These are phyloP conservation scores for Diversispora epigaea DNA, from an alignment of 192 early-diverging fungal genomes.

Conservation along the genomic window DNA sequence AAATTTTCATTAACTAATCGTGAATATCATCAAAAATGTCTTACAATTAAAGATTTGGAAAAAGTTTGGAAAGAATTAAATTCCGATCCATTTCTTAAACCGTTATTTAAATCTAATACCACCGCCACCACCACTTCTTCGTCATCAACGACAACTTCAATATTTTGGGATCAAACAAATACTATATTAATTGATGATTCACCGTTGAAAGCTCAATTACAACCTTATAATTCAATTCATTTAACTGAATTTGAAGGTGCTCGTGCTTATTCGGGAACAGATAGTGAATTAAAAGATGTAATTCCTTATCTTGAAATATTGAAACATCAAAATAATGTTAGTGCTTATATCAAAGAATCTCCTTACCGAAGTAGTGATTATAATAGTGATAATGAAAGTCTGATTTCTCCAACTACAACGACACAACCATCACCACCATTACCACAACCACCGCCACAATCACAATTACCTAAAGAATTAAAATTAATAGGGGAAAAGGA, in stretches of 20 bases:
- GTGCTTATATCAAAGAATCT: constrained; percentile 41
- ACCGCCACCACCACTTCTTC: too few species aligned
- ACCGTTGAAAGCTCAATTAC: constrained; percentile 45
- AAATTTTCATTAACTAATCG: constrained; percentile 44
- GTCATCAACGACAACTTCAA: not conserved
- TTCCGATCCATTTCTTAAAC: not conserved
- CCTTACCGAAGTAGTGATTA: constrained; percentile 35
- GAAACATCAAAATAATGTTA: constrained; percentile 43
- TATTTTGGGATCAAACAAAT: constrained; percentile 45
- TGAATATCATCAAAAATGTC: constrained; percentile 43
- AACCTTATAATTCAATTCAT: constrained; percentile 50
- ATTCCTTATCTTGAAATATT: constrained; percentile 39
- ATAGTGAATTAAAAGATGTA: constrained; percentile 48
- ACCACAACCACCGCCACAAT: too few species aligned
- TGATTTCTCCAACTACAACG: too few species aligned
- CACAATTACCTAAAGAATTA: too few species aligned
- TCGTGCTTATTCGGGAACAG: not conserved
- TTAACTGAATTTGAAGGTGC: constrained; percentile 39
- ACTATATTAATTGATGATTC: constrained; percentile 59
- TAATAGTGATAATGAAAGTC: too few species aligned
- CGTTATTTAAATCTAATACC: not conserved
- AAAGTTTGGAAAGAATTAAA: constrained; percentile 52
- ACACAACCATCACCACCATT: too few species aligned
- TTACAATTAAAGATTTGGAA: constrained; percentile 65
- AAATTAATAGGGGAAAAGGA: too few species aligned